Conservation (phyloP, 2,329 filamentous ascomycete genomes). For the Colletotrichum plurivorum region DNA sequence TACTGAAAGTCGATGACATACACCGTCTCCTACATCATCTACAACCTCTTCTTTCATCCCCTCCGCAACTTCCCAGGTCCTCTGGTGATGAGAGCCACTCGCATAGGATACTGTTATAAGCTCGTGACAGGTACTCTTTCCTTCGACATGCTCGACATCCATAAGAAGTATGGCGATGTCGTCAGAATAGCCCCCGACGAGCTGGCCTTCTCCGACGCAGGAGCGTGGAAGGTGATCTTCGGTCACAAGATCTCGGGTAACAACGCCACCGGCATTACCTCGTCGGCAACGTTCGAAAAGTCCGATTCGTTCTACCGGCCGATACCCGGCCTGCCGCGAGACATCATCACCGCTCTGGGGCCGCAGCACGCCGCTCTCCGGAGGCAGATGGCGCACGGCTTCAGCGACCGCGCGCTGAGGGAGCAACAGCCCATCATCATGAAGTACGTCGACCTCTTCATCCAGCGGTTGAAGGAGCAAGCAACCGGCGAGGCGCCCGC, state of each 20-base stretch:
- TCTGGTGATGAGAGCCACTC: constrained; percentile 21
- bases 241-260: constrained; percentile 41
- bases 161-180: constrained; percentile 58
- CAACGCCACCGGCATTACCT: neutral
- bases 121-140: constrained; percentile 15
- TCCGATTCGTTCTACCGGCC: constrained; percentile 29
- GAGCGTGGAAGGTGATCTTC: constrained; percentile 58
- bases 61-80: constrained; percentile 51
- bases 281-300: constrained; percentile 25
- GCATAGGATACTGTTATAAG: constrained; percentile 9
- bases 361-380: constrained; percentile 36
- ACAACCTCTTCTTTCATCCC: constrained; percentile 53
- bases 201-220: constrained; percentile 57
- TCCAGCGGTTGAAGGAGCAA: constrained; percentile 52
- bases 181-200: constrained; percentile 63
- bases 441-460: constrained; percentile 56
- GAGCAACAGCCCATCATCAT: constrained; percentile 49
- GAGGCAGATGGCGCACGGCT: constrained; percentile 42
- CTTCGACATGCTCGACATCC: constrained; percentile 40
- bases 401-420: constrained; percentile 43
- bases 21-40: constrained; percentile 38
- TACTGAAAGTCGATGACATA: constrained; percentile 16
- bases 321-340: neutral
- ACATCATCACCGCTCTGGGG: constrained; percentile 41
- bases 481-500: neutral